Base-by-base conservation (phyloP, 805 yeast genomes). In the Candida loeiensis region DNA sequence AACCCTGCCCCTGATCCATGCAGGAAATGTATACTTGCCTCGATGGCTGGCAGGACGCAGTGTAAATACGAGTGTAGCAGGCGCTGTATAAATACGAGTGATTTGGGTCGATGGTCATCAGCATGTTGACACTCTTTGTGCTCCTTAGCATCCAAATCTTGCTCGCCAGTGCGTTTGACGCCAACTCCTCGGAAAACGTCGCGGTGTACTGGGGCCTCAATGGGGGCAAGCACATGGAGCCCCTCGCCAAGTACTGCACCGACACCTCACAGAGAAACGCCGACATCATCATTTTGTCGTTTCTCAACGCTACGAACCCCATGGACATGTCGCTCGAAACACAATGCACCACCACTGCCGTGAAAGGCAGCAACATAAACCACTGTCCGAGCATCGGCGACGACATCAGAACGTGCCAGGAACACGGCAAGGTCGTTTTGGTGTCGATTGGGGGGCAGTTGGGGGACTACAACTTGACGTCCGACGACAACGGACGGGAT, bases 191-290 rank as follows among this genome's bases (percentile, higher is more conserved):
- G 34, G 54, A 70, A 22, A 84, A 85, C 48, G 77, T 87, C 27
- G 96, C 83, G 16, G 71, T 85, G 6, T 88, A 88, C 64, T 88
- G 96, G 96, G 96, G 96, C 39, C 95, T 88, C 63, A 76, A 77
- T 51, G 51, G 55, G 3, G 34, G 50, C 34, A 80, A 77, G 50
- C 63, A 65, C 41, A 30, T 32, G 13, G 6, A 30, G 21, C 34
- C 46, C 9, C 43, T 48, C 29, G 31, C 42, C 15, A 20, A 26
- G 27, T 46, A 45, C 38, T 48, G 52, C 37, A 36, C 32, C 13
- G 34, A 39, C 6, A 33, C 17, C 26, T 22, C 36, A 5, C 21
- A 30, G n/a, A 30, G 21, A 18, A 31, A 30, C 24, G 40, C 38
- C 4, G 45, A 43, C 25, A 36, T 43, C 15, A 21, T 43, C 9